Base-by-base conservation (phyloP, 768 basidiomycete species). In the Podaxis sp. region DNA sequence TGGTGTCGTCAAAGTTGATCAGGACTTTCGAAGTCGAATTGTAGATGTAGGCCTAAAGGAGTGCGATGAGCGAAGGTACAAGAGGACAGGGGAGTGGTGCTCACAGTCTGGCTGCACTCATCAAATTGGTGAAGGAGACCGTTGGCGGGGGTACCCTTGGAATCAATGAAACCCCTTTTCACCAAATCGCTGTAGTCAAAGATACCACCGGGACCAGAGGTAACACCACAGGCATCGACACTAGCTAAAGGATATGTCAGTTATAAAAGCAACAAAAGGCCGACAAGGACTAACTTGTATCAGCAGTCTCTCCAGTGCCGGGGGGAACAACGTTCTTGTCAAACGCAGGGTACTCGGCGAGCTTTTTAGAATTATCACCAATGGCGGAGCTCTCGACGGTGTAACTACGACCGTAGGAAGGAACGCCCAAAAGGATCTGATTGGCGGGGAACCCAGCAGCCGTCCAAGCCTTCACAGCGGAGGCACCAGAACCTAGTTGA, bases 391-490 rank as follows among this genome's bases (percentile, higher is more conserved):
- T 65, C 46, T 67, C 30, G 28, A 92, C 89, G 22, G 64, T 63
- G 80, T 78, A 95, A 48, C 88, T 83, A 72, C 92, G 92, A 2
- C 91, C 92, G 72, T 93, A 96, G 11, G 87, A 75, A 0, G 93
- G 80, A 0, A 97, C 85, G 52, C 92, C 95, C 38, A 97, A 84
- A 19, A 90, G 82, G 61, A 95, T 86, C 74, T 80, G 79, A 68
- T 75, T 63, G 24, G 82, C 77, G 19, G 93, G 89, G 77, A 96
- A 85, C 19, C 86, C 87, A 24, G 94, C 93, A 0, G 66, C 66
- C 0, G 79, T 84, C 95, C 94, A 96, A 4, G 82, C 81, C 17
- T 79, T 69, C 40, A 97, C 81, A 11, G 90, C 88, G n/a, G 84
- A 82, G 15, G 80, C 77, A 15, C 86, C 92, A 59, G 92, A 93